phyloP scores from a whole-genome alignment of 352 stramenopile species.

The Elongisporangium undulatum region DNA sequence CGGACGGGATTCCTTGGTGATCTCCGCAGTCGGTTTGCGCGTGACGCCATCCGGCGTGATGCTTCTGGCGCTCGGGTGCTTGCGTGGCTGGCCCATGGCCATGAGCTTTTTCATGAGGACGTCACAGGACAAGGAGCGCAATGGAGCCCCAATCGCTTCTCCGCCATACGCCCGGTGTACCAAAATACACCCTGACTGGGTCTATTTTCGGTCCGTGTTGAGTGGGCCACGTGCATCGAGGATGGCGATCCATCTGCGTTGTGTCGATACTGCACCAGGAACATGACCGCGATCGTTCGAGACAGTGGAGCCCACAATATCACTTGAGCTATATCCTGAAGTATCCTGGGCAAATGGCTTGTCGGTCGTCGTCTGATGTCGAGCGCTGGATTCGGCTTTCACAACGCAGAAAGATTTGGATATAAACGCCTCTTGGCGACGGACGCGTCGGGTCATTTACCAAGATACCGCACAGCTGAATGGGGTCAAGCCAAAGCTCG shows the following conservation, averaged over 20 bases:
- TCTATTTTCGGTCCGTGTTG: neutral
- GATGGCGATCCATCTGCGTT: neutral
- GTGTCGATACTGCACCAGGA: neutral
- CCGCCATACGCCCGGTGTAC: too few species aligned
- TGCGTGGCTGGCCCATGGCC: neutral
- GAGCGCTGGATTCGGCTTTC: neutral
- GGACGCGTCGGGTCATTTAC: neutral
- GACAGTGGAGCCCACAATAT: too few species aligned
- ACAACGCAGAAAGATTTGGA: neutral
- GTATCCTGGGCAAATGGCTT: too few species aligned
- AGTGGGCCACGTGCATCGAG: neutral
- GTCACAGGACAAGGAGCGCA: neutral
- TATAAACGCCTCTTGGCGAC: neutral
- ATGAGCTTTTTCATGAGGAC: neutral
- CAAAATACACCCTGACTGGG: neutral
- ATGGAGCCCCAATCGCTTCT: neutral
- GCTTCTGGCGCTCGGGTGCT: neutral
- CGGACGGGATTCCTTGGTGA: neutral
- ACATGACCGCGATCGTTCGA: neutral
- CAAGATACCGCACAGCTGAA: neutral
- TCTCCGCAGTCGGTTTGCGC: neutral
- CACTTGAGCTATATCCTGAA: too few species aligned
- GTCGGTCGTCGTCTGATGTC: neutral
- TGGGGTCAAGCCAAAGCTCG: conserved; percentile 1
- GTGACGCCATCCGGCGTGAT: neutral